A percentile compares a stretch with the other conserved stretches of the same genome.
phyloP scores from a whole-genome alignment of 2,329 filamentous ascomycete genomes.

The Epichloe gansuensis region DNA sequence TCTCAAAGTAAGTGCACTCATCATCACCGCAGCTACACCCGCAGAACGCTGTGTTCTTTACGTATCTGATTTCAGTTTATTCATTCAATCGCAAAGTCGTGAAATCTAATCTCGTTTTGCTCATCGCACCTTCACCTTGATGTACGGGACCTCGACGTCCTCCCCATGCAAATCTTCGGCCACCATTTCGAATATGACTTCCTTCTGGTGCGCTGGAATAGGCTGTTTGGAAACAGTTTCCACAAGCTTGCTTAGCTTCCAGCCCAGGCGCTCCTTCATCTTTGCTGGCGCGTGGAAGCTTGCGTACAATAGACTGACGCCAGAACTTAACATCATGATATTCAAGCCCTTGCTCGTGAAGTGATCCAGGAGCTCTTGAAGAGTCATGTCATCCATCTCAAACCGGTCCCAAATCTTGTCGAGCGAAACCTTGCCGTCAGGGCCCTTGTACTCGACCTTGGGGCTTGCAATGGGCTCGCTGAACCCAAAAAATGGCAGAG shows the following conservation, averaged over 20 bases:
- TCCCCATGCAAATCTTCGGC: constrained; percentile 80
- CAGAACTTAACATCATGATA: constrained; percentile 93
- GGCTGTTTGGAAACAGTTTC: constrained; percentile 85
- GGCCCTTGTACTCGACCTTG: constrained; percentile 79
- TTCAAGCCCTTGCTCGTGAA: constrained; percentile 72
- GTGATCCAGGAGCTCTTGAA: constrained; percentile 69
- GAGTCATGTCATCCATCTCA: constrained; percentile 74
- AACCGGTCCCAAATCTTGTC: constrained; percentile 99
- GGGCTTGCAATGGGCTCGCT: constrained; percentile 91
- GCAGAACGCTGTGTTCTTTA: background rate
- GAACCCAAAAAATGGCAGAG: constrained; percentile 95
- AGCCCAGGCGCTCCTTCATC: constrained; percentile 66
- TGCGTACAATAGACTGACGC: constrained; percentile 87
- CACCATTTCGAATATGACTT: constrained; percentile 93
- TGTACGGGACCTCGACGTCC: constrained; percentile 94
- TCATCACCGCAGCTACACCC: background rate
- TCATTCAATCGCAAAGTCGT: background rate
- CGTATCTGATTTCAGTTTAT: background rate
- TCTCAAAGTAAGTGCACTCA: background rate
- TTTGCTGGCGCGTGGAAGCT: constrained; percentile 74
- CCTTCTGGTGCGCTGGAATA: constrained; percentile 83
- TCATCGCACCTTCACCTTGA: constrained; percentile 64
- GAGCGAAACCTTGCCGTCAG: constrained; percentile 65
- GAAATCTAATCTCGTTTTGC: constrained; percentile 6
- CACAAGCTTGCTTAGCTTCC: constrained; percentile 83